Percentiles rank a stretch among this genome's conserved stretches.
Evolutionary conservation across 495 filamentous ascomycete species (phyloP).

Genomic region (Penicillium simplicissimum): DNA sequence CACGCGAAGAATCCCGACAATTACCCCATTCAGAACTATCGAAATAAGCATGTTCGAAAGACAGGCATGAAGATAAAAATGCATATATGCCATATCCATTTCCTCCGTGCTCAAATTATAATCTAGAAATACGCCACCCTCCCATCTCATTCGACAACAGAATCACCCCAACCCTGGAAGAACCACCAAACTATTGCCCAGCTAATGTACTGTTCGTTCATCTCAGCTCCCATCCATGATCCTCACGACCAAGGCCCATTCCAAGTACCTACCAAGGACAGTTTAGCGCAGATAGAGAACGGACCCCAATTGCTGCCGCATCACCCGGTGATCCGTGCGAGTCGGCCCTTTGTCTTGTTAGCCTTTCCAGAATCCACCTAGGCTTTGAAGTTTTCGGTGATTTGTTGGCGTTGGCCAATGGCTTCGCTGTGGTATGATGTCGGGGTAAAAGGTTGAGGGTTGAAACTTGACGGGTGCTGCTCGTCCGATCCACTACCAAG

Average conservation of each 20-base stretch:
- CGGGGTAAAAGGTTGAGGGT: background rate
- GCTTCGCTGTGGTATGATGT: background rate
- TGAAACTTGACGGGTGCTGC: background rate
- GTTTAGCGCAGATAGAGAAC: conserved; percentile 2
- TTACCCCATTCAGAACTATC: no score
- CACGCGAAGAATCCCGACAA: background rate
- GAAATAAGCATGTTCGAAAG: no score
- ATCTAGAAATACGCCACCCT: no score
- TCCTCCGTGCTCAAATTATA: background rate
- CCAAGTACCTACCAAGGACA: background rate
- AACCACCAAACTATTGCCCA: background rate
- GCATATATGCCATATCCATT: no score
- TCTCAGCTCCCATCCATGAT: background rate
- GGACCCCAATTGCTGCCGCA: background rate
- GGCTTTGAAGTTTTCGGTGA: conserved; percentile 1
- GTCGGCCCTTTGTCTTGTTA: background rate
- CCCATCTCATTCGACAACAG: background rate
- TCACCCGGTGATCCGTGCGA: conserved; percentile 1
- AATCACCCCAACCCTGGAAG: background rate
- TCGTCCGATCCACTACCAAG: background rate
- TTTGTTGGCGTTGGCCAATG: conserved; percentile 10
- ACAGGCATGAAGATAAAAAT: no score
- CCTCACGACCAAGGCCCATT: background rate
- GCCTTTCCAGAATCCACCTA: no score
- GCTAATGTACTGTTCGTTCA: background rate